Conservation (phyloP, 164 flowering plant genomes). For the Echeveria elegans region DNA sequence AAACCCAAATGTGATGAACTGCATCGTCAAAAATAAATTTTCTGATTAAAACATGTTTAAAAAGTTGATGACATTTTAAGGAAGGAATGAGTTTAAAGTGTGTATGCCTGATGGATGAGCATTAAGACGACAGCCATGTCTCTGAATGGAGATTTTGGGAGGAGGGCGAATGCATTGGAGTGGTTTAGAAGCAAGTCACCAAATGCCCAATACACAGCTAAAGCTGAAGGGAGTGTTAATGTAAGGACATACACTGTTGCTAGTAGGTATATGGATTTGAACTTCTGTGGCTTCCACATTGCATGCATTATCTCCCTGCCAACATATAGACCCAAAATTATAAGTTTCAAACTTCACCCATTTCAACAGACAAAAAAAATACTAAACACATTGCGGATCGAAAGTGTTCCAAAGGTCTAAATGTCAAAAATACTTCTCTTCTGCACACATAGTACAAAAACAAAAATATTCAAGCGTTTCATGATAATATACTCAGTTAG, state of each 20-base stretch:
- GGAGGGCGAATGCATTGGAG: constrained; percentile 69
- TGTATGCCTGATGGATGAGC: constrained; percentile 68
- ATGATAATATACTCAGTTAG: too few relatives aligned
- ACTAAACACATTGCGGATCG: too few relatives aligned
- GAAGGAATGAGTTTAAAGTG: neutral
- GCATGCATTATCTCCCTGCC: constrained; percentile 89
- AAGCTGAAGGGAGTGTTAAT: constrained; percentile 69
- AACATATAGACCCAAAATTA: too few relatives aligned
- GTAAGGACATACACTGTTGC: constrained; percentile 82
- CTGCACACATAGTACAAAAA: too few relatives aligned
- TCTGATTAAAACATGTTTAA: too few relatives aligned
- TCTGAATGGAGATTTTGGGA: constrained; percentile 50
- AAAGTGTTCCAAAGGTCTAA: too few relatives aligned
- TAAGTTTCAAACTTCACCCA: too few relatives aligned
- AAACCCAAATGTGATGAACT: constrained; percentile 79
- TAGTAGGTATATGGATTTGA: constrained; percentile 57
- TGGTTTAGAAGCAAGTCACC: constrained; percentile 73
- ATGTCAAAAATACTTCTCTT: too few relatives aligned
- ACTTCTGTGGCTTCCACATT: constrained; percentile 87
- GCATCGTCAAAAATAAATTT: constrained; percentile 12
- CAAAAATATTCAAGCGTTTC: too few relatives aligned
- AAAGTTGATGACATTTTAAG: too few relatives aligned
- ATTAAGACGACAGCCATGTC: constrained; percentile 67
- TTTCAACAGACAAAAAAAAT: too few relatives aligned
- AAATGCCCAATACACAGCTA: constrained; percentile 76